These are phyloP conservation scores for Neocucurbitaria cava DNA, from an alignment of 2,329 filamentous ascomycete species.

Conservation along the genomic window DNA sequence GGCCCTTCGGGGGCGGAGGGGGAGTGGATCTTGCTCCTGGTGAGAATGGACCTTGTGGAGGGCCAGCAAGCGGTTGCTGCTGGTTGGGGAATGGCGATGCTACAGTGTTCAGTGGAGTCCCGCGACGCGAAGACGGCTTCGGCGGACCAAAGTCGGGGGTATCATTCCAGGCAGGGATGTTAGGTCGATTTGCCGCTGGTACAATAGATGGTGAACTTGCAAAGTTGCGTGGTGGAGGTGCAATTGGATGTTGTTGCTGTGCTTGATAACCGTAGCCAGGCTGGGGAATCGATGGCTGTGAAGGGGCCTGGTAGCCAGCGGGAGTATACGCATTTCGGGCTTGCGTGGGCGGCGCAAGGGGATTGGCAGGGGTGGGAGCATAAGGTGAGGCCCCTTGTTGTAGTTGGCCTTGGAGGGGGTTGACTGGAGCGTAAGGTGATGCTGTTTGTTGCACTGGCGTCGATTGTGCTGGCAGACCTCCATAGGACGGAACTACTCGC, in stretches of 20 bases:
- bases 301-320: constrained; percentile 60
- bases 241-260: constrained; percentile 53
- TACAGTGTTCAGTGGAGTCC: constrained; percentile 75
- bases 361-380: constrained; percentile 31
- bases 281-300: constrained; percentile 45
- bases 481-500: constrained; percentile 47
- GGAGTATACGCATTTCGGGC: constrained; percentile 53
- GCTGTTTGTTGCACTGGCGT: constrained; percentile 30
- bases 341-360: constrained; percentile 30
- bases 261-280: constrained; percentile 55
- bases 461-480: constrained; percentile 26
- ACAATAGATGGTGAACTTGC: constrained; percentile 67
- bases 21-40: constrained; percentile 68
- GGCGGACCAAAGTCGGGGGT: constrained; percentile 75
- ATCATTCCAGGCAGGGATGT: constrained; percentile 91
- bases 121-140: constrained; percentile 75
- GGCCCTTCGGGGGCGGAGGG: constrained; percentile 83
- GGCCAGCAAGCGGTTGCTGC: constrained; percentile 57
- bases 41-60: constrained; percentile 66
- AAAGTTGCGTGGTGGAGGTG: constrained; percentile 70
- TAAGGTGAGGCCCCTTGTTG: constrained; percentile 33
- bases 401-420: constrained; percentile 35
- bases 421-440: constrained; percentile 31
- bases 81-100: constrained; percentile 77
- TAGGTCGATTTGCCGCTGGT: constrained; percentile 73